Percentiles rank a stretch among this genome's conserved stretches.
Conservation (phyloP, 2,329 filamentous ascomycete genomes). For the Dactylellina sp. region DNA sequence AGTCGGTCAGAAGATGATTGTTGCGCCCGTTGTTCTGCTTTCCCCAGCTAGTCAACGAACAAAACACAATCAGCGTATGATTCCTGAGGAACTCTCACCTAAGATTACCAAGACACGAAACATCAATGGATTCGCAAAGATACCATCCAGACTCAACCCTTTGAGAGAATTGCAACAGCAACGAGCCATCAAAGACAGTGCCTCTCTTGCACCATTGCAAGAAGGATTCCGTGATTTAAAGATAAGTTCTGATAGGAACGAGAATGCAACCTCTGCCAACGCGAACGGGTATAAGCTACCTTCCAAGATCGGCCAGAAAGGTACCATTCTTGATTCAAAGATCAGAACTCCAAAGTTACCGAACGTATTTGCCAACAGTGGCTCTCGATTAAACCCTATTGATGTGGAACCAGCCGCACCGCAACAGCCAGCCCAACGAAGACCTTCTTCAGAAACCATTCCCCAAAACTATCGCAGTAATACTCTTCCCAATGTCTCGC, state of each 20-base stretch:
- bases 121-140: constrained; percentile 33
- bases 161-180: constrained; percentile 54
- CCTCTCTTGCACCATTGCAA: constrained; percentile 43
- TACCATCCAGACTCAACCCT: constrained; percentile 53
- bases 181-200: constrained; percentile 44
- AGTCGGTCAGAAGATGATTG: constrained; percentile 53
- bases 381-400: constrained; percentile 22
- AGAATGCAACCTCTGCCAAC: constrained; percentile 38
- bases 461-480: constrained; percentile 39
- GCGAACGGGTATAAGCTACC: constrained; percentile 54
- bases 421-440: constrained; percentile 37
- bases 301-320: constrained; percentile 51
- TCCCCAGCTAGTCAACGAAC: constrained; percentile 49
- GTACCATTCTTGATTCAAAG: constrained; percentile 49
- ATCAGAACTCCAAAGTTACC: constrained; percentile 52
- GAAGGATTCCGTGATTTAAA: constrained; percentile 57
- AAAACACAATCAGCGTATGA: constrained; percentile 49
- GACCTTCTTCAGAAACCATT: constrained; percentile 35
- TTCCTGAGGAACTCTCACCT: constrained; percentile 54
- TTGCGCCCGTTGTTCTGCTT: constrained; percentile 51
- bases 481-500: constrained; percentile 23
- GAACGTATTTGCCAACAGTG: constrained; percentile 29
- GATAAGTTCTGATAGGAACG: constrained; percentile 55
- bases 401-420: constrained; percentile 24
- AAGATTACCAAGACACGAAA: constrained; percentile 55